Base-by-base conservation (phyloP, 169 alveolate genomes). In the Plasmodium reichenowi region DNA sequence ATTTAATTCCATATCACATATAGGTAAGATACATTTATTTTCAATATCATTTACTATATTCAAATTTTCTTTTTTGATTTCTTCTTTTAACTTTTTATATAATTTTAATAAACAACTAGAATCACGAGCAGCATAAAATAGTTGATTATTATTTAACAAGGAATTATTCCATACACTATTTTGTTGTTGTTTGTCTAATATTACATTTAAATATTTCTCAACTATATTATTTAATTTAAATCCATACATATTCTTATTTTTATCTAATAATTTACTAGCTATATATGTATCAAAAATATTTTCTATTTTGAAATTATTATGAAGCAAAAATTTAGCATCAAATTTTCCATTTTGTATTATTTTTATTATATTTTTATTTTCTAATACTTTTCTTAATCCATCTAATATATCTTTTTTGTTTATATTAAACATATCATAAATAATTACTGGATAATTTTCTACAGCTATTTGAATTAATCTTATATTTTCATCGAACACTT, bases 321-420 rank as follows among this genome's bases (percentile, higher is more conserved):
- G 64, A 32, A 93, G 54, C 38, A 96, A 88, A 74, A 96, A 96
- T 74, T 91, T 91, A 1, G 94, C 73, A 74, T 96, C 98, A 64
- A 96, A 96, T 85, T 96, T 95, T 6, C 95, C 97, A 92, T 96
- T 94, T 74, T 96, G 98, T 72, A 95, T 78, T 20, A 96, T 94
- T 74, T 95, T 94, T 54, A 72, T 85, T 4, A 94, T 85, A 47
- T 75, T 73, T 3, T 74, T 70, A 17, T 94, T 78, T 60, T 63
- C 67, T 75, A 94, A 71, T 2, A 93, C 52, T 59, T 86, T 66
- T n/a, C 76, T 54, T 48, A 93, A 64, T 76, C 95, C 93, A 20
- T 52, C 32, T 32, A 94, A 89, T 13, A 87, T 50, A n/a, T 73
- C n/a, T 20, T 89, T 17, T 52, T 74, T 88, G 17, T 72, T 76